Base-by-base conservation (phyloP, 257 asterid genomes). In the Nicotiana noctiflora region DNA sequence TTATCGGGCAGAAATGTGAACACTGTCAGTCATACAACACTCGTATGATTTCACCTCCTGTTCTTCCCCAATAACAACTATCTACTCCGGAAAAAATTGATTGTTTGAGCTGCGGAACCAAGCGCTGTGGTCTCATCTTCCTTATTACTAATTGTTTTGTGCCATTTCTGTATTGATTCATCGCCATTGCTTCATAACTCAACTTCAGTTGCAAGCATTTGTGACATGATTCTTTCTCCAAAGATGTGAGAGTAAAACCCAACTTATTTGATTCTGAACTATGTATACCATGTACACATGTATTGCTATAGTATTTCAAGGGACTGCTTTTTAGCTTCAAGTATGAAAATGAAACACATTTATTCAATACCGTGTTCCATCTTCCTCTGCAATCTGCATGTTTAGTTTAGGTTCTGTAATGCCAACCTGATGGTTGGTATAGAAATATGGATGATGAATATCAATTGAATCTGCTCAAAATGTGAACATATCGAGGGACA, bases 11-110 rank as follows among this genome's bases (percentile, higher is more conserved):
- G 86, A 96, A 94, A 81, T 94, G 99, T 90, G 86, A 92, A 84
- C 98, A 96, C 79, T 96, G 98, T 75, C 87, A 84, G 70, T 96
- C 99, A 12, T 96, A 94, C 80, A 96, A 96, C 63, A 96, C 99
- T 10, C 95, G 95, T 18, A 92, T 88, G 23, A 92, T 91, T 62
- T 92, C 89, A 3, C 96, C 97, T 67, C 99, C 98, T 6, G 96
- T 94, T 78, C 90, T 94, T 83, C 98, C 99, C 63, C 94, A 91
- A 15, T 89, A 79, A 78, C 83, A 74, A 51, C 23, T 23, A 21
- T 27, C 59, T 49, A 18, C 53, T 37, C 40, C 6, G 21, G 60
- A 19, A 49, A 8, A 8, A 34, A 25, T 13, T 65, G 53, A n/a
- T 29, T 79, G 34, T 49, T 63, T 44, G 65, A 1, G 13, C 53